Evolutionary conservation across 345 rosid species (phyloP), one percentile per base, ranked within the genome.

Genomic region (Eutrema yunnanense): DNA sequence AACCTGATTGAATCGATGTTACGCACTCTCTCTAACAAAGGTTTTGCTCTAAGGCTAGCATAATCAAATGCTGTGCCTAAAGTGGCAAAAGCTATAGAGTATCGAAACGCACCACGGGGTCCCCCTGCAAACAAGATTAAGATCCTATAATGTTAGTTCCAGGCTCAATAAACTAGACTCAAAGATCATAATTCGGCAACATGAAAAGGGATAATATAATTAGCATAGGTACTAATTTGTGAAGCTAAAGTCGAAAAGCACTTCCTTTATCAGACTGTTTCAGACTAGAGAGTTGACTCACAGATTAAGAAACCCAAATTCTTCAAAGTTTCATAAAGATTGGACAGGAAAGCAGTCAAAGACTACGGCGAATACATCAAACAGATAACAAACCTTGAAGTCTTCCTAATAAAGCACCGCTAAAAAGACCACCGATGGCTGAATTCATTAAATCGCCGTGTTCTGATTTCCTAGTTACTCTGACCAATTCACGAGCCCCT

Each of bases 401-500:
- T 59, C 91, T 83, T 57, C 97, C 97, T 69, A 91, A 84, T 67
- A 91, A 53, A 66, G 93, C 89, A 69, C 97, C 97, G 34, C 82
- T 81, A 33, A 88, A 86, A 59, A 89, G 83, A 48, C 97, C 97
- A 3, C 89, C 94, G 50, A 87, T 57, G 29, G 84, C 87, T 59
- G 94, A 89, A 76, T 92, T 89, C 55, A 87, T 49, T 52, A 85
- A 73, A 82, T 89, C 97, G 54, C 77, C 86, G 6, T 83, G 80
- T n/a, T 82, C 92, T 48, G 94, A 80, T 82, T 83, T 85, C 43
- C 90, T 81, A 58, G 80, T 80, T 29, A 75, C 83, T 78, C 85
- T 83, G 50, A 88, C 94, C 68, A 83, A 88, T 79, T 88, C 97
- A 41, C 94, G 88, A 41, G 88, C 89, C 65, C 87, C 97, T 92